A percentile compares a stretch with the other conserved stretches of the same genome.
Evolutionary conservation across 257 asterid genomes (phyloP).

Genomic region (Ballota nigra): DNA sequence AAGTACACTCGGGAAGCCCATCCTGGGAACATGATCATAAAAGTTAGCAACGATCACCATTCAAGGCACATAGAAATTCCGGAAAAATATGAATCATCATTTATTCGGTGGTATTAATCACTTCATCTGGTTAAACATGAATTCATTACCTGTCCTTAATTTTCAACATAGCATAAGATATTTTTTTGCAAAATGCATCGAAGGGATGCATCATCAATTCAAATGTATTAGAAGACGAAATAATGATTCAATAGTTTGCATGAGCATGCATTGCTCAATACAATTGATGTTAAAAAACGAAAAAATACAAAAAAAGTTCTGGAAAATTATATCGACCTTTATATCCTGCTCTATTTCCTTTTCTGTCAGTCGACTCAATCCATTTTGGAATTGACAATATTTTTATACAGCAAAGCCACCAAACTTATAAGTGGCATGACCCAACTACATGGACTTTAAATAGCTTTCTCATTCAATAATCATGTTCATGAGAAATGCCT

Average conservation of each 20-base stretch:
- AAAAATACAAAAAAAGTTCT: too few relatives aligned
- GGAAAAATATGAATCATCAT: neutral
- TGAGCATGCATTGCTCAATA: neutral
- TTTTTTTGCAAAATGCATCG: neutral
- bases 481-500: conserved; percentile 16
- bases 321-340: neutral
- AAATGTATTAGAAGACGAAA: neutral
- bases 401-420: neutral
- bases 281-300: neutral
- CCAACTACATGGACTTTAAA: neutral
- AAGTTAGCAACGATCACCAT: conserved; percentile 18
- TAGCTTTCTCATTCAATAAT: neutral
- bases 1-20: conserved; percentile 95
- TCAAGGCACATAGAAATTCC: conserved; percentile 2
- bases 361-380: neutral
- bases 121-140: neutral
- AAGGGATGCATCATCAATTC: neutral
- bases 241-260: neutral
- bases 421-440: neutral
- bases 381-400: neutral
- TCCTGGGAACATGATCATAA: conserved; percentile 42
- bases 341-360: neutral
- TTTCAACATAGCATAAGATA: neutral
- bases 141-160: neutral
- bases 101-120: neutral